phyloP scores from a whole-genome alignment of 352 stramenopile species.

The Globisporangium recalcitrans region DNA sequence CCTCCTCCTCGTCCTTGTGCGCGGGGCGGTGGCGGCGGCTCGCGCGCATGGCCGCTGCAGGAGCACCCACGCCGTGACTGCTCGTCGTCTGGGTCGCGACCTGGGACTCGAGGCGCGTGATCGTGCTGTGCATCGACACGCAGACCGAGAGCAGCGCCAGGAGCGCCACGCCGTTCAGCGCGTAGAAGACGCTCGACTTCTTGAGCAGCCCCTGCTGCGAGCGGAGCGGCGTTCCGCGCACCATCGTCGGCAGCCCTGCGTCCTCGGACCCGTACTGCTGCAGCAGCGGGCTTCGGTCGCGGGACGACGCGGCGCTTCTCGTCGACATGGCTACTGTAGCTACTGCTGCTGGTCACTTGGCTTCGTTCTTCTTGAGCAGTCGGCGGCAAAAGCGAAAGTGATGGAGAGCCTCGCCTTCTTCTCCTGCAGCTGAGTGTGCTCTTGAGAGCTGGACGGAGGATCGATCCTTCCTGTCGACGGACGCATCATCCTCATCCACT shows the following conservation, averaged over 20 bases:
- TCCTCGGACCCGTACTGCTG: conserved; percentile 51
- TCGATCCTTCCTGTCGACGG: too few relatives aligned
- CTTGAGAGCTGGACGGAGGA: too few relatives aligned
- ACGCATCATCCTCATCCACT: too few relatives aligned
- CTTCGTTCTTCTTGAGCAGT: not conserved
- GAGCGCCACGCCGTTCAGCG: conserved; percentile 51
- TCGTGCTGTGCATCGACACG: conserved; percentile 71
- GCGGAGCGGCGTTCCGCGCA: conserved; percentile 7
- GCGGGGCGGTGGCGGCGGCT: conserved; percentile 10
- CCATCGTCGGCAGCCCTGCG: conserved; percentile 16
- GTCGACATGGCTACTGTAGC: not conserved
- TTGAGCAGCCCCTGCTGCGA: conserved; percentile 14
- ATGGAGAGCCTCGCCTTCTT: too few relatives aligned
- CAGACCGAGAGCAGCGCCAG: conserved; percentile 54
- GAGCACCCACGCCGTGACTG: not conserved
- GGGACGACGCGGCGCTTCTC: conserved; percentile 6
- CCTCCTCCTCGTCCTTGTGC: conserved; percentile 3
- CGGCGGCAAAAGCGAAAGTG: not conserved
- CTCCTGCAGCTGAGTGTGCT: too few relatives aligned
- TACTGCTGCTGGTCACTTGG: not conserved
- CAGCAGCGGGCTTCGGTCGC: conserved; percentile 54
- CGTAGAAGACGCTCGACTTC: conserved; percentile 39
- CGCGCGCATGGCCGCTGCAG: not conserved
- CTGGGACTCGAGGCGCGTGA: conserved; percentile 42
- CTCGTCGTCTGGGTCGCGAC: conserved; percentile 12